Base-by-base conservation (phyloP, 148 eudicot genomes). In the Rhododendron henanense region DNA sequence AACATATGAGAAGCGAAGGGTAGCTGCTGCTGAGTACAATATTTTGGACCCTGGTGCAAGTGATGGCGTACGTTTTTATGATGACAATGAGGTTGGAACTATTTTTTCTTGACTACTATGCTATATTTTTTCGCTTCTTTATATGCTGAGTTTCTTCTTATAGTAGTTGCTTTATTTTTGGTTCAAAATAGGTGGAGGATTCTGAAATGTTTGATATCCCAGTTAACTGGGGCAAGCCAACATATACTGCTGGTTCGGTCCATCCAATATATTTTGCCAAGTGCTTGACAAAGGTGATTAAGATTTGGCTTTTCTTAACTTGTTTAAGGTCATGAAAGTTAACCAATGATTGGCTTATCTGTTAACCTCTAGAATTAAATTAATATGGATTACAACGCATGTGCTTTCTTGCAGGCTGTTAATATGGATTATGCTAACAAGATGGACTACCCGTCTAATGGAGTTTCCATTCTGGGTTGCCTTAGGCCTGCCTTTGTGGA, bases 231-330 rank as follows among this genome's bases (percentile, higher is more conserved):
- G 90, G 88, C 63, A 86, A 86, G 88, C 90, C 93, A 74, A 28
- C 14, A 10, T 88, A 87, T 53, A 83, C 83, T 65, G 82, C 87
- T 10, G 10, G 44, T 51, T 83, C 77, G 63, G 85, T 85, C 35
- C 93, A 91, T 86, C 93, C 93, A 87, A 83, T 80, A 85, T 91
- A 91, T 87, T 91, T 91, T 86, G 84, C 93, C 82, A 91, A 91
- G 89, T 91, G 92, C 87, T 87, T 91, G 90, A 51, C 90, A 55
- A 90, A 91, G 93, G 93, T 91, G 86, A 84, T 71, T 83, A 61
- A 4, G 63, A 19, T 31, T 65, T 39, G 71, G 82, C 35, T 78
- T 50, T 65, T 61, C 51, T 59, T 41, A n/a, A 61, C 45, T 18
- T 71, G 86, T 75, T 83, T 78, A 39, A 55, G 63, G 65, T 57